Base-by-base conservation (phyloP, 306 rosid species). In the Cicer chorassanicum region DNA sequence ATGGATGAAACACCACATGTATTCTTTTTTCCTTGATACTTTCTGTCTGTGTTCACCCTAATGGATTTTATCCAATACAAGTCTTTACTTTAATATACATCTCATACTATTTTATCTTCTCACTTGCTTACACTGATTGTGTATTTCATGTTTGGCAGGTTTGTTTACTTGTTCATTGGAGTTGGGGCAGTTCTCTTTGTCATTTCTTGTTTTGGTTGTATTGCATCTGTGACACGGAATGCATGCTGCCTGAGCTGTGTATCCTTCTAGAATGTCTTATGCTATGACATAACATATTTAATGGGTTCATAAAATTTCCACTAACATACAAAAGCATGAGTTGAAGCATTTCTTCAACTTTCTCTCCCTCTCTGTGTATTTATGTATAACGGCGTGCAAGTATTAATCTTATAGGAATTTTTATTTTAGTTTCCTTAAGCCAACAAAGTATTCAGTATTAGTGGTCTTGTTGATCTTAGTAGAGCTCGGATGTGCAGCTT, bases 221-320 rank as follows among this genome's bases (percentile, higher is more conserved):
- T 92, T 38, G 99, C 90, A 74, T 70, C 90, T 71, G 54, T 59
- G n/a, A 80, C 96, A 44, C 85, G 96, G 87, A 95, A 81, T 64
- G 90, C 93, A 13, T 95, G 99, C 84, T 95, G 99, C 87, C 84
- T 95, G 78, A 81, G 87, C 82, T 90, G 85, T 89, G 99, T 95
- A 95, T 95, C 99, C 99, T 87, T 81, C 70, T 63, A 63, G 24
- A 79, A 76, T 80, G 74, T 62, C 50, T 79, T 62, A 65, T 64
- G 68, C 59, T 64, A 14, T 59, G 45, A 29, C 13, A 69, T 61
- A 69, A 68, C 18, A 65, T 60, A 39, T 60, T 73, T 68, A 16
- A 62, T 41, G 50, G 51, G 21, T 39, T 72, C 57, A 51, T 51
- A 61, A 13, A 6, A 42, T 34, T 77, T 67, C 55, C 43, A 38